Base-by-base conservation (phyloP, 805 yeast species). In the Kodamaea laetipori region DNA sequence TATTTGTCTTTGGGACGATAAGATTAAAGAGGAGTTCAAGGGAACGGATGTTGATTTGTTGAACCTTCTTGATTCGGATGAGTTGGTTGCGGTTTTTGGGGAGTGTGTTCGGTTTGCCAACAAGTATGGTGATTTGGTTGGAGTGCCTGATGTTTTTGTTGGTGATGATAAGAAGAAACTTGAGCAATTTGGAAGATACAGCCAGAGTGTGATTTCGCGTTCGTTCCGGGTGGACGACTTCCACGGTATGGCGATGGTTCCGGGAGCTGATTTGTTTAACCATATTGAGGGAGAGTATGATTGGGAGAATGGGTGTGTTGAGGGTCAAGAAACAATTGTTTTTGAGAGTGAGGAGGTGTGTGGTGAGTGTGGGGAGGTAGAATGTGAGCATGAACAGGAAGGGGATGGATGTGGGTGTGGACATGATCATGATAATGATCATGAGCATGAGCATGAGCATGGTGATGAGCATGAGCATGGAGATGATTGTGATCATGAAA, bases 201-300 rank as follows among this genome's bases (percentile, higher is more conserved):
- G 79, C 4, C 78, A 75, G 54, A 76, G 83, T 0, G 73, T 88
- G 11, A 80, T 90, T 0, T 80, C 94, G 1, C 73, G 97, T 48
- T 90, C 90, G 1, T 90, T 92, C 60, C 82, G 81, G 31, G 78
- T 90, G 21, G 98, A 92, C 61, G 72, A 73, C 39, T 90, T 63
- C 57, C 88, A 84, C 53, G 86, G 81, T 24, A 71, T 83, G 23
- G 88, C 86, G 0, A 66, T 92, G 39, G 96, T 90, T 17, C 97
- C 97, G 0, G 87, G 90, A 11, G 97, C 97, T 0, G 96, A 90
- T 63, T 66, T 92, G 26, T 88, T 90, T 65, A 90, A 90, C 52
- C 97, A 90, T 57, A 59, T 67, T 32, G 60, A 72, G 4, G 73
- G 80, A 62, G 26, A 42, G 4, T 16, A 51, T 4, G 44, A 45